These are phyloP conservation scores for Populus hybrid DNA, from an alignment of 441 rosid genomes.

Conservation along the genomic window DNA sequence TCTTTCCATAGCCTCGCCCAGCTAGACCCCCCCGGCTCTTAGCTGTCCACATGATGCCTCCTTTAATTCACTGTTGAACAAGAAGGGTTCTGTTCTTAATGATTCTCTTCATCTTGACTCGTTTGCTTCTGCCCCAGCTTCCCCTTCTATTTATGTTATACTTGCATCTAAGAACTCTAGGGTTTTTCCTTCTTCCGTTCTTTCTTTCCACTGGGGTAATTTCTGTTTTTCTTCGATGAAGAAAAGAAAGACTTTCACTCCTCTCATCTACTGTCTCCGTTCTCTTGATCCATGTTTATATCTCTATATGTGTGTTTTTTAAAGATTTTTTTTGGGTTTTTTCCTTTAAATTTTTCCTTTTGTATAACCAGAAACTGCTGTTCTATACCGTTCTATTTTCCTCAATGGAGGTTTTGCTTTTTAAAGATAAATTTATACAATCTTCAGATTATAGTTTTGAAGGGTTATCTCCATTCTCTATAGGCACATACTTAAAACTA, in stretches of 20 bases:
- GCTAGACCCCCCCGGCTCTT: conserved; percentile 14
- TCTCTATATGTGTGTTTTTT: not conserved
- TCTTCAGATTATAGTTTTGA: not conserved
- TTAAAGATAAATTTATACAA: not conserved
- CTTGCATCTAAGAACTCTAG: not conserved
- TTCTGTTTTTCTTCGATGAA: not conserved
- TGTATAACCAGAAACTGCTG: not conserved
- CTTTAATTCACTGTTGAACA: conserved; percentile 32
- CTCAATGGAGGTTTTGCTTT: not conserved
- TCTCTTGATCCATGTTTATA: not conserved
- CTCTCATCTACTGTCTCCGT: not conserved
- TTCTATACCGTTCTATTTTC: not conserved
- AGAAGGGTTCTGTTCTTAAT: conserved; percentile 12
- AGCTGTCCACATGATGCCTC: conserved; percentile 43
- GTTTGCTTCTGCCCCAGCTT: conserved; percentile 10
- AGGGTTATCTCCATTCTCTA: not conserved
- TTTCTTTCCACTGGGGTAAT: too few species aligned
- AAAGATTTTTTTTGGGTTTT: not conserved
- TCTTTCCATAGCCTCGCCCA: not conserved
- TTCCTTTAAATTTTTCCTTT: not conserved
- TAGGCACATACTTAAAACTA: not conserved
- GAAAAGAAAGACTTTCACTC: not conserved
- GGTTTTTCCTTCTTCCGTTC: not conserved
- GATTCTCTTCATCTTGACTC: conserved; percentile 12
- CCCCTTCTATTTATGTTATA: not conserved